Base-by-base conservation (phyloP, 73 alveolate species). In the Paramecium tetraurelia region DNA sequence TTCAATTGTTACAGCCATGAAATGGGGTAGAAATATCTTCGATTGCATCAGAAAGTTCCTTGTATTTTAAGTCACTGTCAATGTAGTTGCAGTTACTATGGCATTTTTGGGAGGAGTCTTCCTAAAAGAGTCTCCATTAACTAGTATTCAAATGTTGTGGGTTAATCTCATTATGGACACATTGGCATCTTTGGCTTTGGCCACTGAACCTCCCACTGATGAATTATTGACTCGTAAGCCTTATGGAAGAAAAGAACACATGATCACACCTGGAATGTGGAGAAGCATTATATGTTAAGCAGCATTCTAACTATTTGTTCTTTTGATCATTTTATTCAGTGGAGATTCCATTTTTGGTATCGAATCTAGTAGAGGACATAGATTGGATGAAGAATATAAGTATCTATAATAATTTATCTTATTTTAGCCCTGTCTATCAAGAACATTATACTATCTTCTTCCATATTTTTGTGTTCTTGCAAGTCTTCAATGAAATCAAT, bases 41-140 rank as follows among this genome's bases (percentile, higher is more conserved):
- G 99, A 98, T 85, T 95, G 97, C 85, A 96, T 97, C 50, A 94
- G 99, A 96, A 96, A 97, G 80, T 98, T 98, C 97, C 87, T 97
- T 4, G 97, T 96, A 80, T 97, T 97, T 95, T 96, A 97, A 85
- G 93, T 97, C 21, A 97, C 99, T 58, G 96, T 97, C 24, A 97
- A 97, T 92, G 77, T 97, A 18, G 98, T 96, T 46, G 99, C 99
- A 31, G 98, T 97, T 33, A 85, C 92, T 38, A 95, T 93, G 95
- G 97, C 97, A 33, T 96, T 96, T 95, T 77, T 95, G 50, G 98
- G 99, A 22, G 97, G 98, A 75, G 96, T 94, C 36, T 88, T 96
- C 7, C 68, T 96, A 53, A 93, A 96, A 85, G 97, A 95, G 76
- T 93, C 99, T 11, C 99, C 99, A 11, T 95, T 96, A 89, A 95